Base-by-base conservation (phyloP, 495 filamentous ascomycete genomes). In the Tricharina praecox region DNA sequence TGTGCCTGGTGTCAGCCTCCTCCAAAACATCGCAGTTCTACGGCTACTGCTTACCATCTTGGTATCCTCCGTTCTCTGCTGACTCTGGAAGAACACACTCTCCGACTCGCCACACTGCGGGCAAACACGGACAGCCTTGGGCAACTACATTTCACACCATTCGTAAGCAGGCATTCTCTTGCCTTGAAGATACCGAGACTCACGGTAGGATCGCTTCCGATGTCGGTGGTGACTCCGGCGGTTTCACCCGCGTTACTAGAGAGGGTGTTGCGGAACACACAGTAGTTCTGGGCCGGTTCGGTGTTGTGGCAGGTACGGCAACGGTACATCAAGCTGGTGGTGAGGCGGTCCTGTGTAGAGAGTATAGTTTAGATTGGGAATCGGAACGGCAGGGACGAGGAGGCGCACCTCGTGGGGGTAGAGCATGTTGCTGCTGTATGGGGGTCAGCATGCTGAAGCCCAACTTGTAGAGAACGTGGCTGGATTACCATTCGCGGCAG, bases 1-100 rank as follows among this genome's bases (percentile, higher is more conserved):
- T 94, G 87, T 96, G 51, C 33, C 47, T 26, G 49, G 30, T 9
- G 40, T 39, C n/a, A 61, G 43, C 5, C 51, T 41, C 38, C n/a
- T n/a, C n/a, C n/a, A n/a, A n/a, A n/a, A n/a, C n/a, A n/a, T n/a
- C n/a, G n/a, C n/a, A n/a, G n/a, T n/a, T n/a, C n/a, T n/a, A n/a
- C n/a, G n/a, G n/a, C n/a, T n/a, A n/a, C 7, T 37, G 61, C 80
- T 73, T 61, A 96, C 90, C 90, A 97, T 97, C 64, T 92, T 92
- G 7, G 92, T 97, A 63, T 95, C 86, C 11, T 85, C 81, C 42
- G 79, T 92, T 59, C 92, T 79, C 68, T 95, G 87, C 62, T 96
- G 90, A 33, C 85, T 93, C 68, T 97, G 90, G 70, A 96, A 97
- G 66, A 92, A 97, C 36, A 97, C 92, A 1, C 84, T 82, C 64